These are phyloP conservation scores for Ceratobasidium sp. DNA, from an alignment of 1,284 basidiomycete genomes.

Conservation along the genomic window DNA sequence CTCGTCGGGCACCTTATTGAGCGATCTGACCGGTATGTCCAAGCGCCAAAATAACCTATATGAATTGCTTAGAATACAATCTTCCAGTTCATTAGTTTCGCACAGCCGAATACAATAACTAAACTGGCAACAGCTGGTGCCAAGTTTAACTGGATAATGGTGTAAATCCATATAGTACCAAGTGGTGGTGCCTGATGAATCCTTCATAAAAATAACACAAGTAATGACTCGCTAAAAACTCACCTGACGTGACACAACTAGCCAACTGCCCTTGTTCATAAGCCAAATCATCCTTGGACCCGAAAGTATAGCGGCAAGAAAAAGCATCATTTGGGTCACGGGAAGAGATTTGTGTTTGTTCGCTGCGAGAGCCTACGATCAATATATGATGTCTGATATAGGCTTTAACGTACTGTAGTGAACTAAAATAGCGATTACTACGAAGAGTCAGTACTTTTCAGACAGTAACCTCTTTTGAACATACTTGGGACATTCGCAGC, in stretches of 20 bases:
- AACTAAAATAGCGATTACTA: conserved; percentile 8
- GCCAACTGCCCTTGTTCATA: conserved; percentile 29
- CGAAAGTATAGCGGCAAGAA: conserved; percentile 16
- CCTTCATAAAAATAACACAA: neutral
- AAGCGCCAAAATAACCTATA: neutral
- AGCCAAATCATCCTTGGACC: conserved; percentile 34
- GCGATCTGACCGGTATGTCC: neutral
- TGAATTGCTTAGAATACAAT: conserved; percentile 13
- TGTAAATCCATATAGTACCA: conserved; percentile 41
- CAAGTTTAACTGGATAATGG: conserved; percentile 41
- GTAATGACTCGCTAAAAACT: neutral
- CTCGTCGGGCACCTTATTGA: conserved; percentile 38
- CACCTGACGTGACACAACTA: conserved; percentile 21
- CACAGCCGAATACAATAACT: conserved; percentile 34
- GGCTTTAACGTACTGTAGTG: conserved; percentile 15
- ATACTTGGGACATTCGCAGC: conserved; percentile 23
- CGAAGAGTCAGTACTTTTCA: neutral
- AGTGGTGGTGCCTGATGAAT: conserved; percentile 37
- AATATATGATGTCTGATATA: too few species aligned
- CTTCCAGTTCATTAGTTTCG: conserved; percentile 37
- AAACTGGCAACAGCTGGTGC: conserved; percentile 37
- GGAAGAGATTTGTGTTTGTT: conserved; percentile 31
- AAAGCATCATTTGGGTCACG: conserved; percentile 17
- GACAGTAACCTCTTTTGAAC: neutral
- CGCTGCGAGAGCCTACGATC: too few species aligned